Base-by-base conservation (phyloP, 2,329 filamentous ascomycete genomes). In the Cladosporium sp. region DNA sequence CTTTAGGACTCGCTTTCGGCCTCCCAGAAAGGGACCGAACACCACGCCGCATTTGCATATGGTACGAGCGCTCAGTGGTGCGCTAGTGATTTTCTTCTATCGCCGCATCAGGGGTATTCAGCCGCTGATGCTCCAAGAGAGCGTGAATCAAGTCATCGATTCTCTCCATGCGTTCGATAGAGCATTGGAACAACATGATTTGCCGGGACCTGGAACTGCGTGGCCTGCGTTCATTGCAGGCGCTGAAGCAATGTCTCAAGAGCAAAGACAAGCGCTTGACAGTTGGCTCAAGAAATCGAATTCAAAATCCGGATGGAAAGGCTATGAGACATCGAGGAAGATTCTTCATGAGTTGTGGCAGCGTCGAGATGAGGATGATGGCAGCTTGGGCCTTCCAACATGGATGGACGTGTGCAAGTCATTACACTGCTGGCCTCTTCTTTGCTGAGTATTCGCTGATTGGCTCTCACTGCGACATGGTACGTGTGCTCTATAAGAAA, bases 71-170 rank as follows among this genome's bases (percentile, higher is more conserved):
- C 54, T 74, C 53, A 69, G 69, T 39, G 61, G 65, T 8, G 70
- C 69, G 0, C 55, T 73, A 5, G 61, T 73, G 5, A 70, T 74
- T 1, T 68, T 71, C 37, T 73, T 73, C 56, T 73, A 73, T 52
- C 61, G 70, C 2, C 63, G 71, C 4, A 64, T 73, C 13, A 64
- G 67, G 15, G 62, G 70, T 6, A 67, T 68, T 2, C 68, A 73
- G 41, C 64, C 69, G 0, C 63, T 63, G 24, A 67, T 71, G 2
- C 47, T 73, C 3, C 69, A 71, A 53, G 59, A 65, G 1, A 65
- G 70, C 43, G 68, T 73, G 7, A 63, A 67, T 29, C 61, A 61
- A 42, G 66, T 68, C 1, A 66, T 71, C 11, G 37, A 62, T 5
- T 57, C 66, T 2, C 56, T 71, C 3, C 40, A 61, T 2, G 56